phyloP scores from a whole-genome alignment of 345 rosid genomes.

The Chamaenerion angustifolium region DNA sequence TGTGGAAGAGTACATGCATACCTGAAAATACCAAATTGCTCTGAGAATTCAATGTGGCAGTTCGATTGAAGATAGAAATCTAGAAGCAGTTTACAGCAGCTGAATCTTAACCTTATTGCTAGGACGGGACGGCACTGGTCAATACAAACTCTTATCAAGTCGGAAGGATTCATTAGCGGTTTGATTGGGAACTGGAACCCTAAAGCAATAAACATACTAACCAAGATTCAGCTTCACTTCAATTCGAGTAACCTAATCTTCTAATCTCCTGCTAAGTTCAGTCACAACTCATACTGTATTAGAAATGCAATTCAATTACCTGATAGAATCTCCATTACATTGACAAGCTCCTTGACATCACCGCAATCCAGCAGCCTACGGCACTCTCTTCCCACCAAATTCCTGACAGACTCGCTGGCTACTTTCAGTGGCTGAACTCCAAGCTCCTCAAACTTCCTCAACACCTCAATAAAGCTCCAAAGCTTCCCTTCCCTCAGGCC shows the following conservation, averaged over 20 bases:
- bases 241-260: no score
- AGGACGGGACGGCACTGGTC: conserved; percentile 35
- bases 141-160: conserved; percentile 43
- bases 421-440: conserved; percentile 47
- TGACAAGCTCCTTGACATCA: conserved; percentile 38
- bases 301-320: conserved; percentile 23
- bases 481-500: conserved; percentile 44
- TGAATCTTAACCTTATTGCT: conserved; percentile 50
- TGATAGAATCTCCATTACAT: conserved; percentile 54
- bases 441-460: conserved; percentile 36
- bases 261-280: no score
- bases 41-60: conserved; percentile 8
- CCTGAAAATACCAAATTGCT: conserved; percentile 30
- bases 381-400: conserved; percentile 40
- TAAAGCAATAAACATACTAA: conserved; percentile 19
- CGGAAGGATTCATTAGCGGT: conserved; percentile 45
- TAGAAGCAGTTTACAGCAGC: no score
- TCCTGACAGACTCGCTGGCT: conserved; percentile 26
- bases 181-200: conserved; percentile 51
- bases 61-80: no score
- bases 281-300: no score
- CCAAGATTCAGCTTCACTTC: no score
- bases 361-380: conserved; percentile 32
- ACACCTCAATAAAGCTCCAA: conserved; percentile 30
- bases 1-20: conserved; percentile 54